phyloP scores from a whole-genome alignment of 2,329 filamentous ascomycete species.

The Exophiala sideris region DNA sequence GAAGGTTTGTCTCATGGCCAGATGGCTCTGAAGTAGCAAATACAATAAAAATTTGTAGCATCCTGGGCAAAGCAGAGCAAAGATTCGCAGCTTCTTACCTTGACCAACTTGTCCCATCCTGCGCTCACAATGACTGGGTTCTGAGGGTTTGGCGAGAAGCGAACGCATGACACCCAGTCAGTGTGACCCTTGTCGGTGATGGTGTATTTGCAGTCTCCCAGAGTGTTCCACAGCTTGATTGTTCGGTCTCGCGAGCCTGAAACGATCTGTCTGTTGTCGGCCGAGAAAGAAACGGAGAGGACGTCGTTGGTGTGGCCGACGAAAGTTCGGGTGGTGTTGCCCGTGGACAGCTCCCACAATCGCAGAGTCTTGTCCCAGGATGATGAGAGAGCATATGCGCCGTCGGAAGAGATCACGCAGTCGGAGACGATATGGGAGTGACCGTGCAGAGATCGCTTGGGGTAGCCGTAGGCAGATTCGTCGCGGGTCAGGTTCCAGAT shows the following conservation, averaged over 20 bases:
- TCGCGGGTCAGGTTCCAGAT: conserved; percentile 99
- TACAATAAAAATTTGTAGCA: conserved; percentile 84
- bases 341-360: conserved; percentile 97
- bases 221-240: conserved; percentile 99
- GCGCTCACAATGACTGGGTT: conserved; percentile 99
- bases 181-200: conserved; percentile 99
- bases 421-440: conserved; percentile 99
- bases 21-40: conserved; percentile 99
- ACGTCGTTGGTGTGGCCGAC: conserved; percentile 99
- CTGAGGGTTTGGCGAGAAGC: conserved; percentile 99
- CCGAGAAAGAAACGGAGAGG: conserved; percentile 99
- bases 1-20: conserved; percentile 96
- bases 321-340: conserved; percentile 95
- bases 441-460: conserved; percentile 96
- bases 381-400: conserved; percentile 96
- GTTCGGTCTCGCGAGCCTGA: conserved; percentile 96
- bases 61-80: conserved; percentile 58
- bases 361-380: conserved; percentile 99
- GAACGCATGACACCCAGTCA: conserved; percentile 99
- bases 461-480: conserved; percentile 96
- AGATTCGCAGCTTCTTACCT: conserved; percentile 65
- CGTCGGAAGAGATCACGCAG: conserved; percentile 99
- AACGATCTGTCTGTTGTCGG: conserved; percentile 99
- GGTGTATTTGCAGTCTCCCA: conserved; percentile 99
- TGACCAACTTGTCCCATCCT: conserved; percentile 99